A percentile compares a stretch with the other conserved stretches of the same genome.
These are phyloP conservation scores for Populus hybrid DNA, from an alignment of 441 rosid genomes.

Conservation along the genomic window DNA sequence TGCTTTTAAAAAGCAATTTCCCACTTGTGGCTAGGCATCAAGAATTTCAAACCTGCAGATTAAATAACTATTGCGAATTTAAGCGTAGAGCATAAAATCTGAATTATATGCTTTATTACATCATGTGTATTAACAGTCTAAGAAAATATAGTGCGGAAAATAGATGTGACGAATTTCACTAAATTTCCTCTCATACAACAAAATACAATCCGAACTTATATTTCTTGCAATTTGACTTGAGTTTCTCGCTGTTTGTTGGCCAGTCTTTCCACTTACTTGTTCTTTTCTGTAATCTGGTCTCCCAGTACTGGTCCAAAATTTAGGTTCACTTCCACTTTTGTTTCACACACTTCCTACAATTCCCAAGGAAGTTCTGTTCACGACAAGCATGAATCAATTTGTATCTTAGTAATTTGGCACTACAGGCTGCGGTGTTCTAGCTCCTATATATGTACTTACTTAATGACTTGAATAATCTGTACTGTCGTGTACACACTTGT, in stretches of 20 bases:
- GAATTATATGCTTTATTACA: no score
- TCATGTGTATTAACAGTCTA: no score
- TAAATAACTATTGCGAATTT: no score
- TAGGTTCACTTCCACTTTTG: constrained; percentile 10
- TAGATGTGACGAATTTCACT: no score
- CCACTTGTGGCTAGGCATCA: no score
- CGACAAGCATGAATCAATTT: constrained; percentile 15
- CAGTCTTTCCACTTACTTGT: constrained; percentile 3
- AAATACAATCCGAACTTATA: neutral
- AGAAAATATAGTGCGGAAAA: no score
- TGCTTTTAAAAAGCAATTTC: no score
- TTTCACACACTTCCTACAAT: constrained; percentile 26
- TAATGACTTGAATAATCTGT: constrained; percentile 7
- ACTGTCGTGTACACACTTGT: neutral
- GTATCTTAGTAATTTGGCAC: constrained; percentile 39
- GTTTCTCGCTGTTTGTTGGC: neutral
- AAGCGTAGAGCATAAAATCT: no score
- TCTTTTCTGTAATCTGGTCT: neutral
- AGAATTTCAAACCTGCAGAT: no score
- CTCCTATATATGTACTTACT: constrained; percentile 27
- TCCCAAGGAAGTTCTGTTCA: constrained; percentile 36
- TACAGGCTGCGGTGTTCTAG: constrained; percentile 36
- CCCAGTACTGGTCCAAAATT: constrained; percentile 11
- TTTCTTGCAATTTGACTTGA: no score
- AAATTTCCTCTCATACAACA: no score